phyloP scores from a whole-genome alignment of 192 early-diverging fungal genomes.

The Podochytrium sp. region DNA sequence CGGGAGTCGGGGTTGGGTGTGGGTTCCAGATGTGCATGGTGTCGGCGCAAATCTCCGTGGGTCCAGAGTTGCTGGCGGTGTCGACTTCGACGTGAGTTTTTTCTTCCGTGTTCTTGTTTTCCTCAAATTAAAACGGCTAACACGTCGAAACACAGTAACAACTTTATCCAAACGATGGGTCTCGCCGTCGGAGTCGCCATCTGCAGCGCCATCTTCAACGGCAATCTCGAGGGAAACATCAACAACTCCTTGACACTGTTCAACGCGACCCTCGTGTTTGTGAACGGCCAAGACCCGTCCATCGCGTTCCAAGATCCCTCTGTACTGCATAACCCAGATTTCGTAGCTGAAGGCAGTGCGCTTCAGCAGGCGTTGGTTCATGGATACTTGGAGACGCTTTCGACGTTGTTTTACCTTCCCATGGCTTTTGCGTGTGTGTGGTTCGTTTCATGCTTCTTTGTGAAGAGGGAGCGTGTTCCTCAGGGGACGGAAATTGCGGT shows the following conservation, averaged over 20 bases:
- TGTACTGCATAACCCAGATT: not conserved
- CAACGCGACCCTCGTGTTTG: not conserved
- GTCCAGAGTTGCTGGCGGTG: conserved; percentile 64
- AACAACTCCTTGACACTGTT: not conserved
- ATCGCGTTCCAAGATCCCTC: conserved; percentile 13
- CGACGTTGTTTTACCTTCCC: conserved; percentile 23
- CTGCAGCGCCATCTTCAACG: conserved; percentile 62
- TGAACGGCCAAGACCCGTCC: not conserved
- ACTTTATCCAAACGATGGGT: conserved; percentile 58
- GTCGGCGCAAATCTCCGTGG: conserved; percentile 70
- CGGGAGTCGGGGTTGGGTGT: conserved; percentile 71
- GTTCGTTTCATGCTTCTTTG: conserved; percentile 23
- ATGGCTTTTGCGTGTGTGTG: conserved; percentile 25
- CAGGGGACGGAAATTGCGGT: conserved; percentile 14
- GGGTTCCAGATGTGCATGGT: conserved; percentile 72
- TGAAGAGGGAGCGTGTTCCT: conserved; percentile 39
- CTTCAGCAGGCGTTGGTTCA: conserved; percentile 29
- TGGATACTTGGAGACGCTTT: conserved; percentile 32
- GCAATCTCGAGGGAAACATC: conserved; percentile 50
- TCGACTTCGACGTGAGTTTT: conserved; percentile 48
- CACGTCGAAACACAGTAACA: conserved; percentile 38
- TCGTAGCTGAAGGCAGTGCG: not conserved
- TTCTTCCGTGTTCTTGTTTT: not conserved
- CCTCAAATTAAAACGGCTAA: not conserved
- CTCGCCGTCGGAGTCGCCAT: conserved; percentile 65